Base-by-base conservation (phyloP, 441 rosid genomes). In the Macaranga tanarius region DNA sequence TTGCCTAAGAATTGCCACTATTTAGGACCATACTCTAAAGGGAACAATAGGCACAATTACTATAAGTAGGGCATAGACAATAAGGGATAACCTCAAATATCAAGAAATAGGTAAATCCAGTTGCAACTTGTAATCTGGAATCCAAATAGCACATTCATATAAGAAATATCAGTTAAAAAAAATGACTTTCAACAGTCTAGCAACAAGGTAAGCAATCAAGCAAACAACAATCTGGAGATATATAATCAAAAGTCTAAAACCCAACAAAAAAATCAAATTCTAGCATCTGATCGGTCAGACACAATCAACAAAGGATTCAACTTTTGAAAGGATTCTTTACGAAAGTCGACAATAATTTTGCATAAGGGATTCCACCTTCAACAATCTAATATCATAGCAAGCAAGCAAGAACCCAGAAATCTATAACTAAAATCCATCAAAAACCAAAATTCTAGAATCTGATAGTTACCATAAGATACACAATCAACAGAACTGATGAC, bases 381-480 rank as follows among this genome's bases (percentile, higher is more conserved):
- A 34, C 40, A 34, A 67, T 62, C 67, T 40, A 70, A 59, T 4
- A 74, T 51, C 34, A 40, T 44, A 61, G 58, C 54, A 64, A 52
- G 28, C 31, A 34, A 34, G 40, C 51, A 62, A 74, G 6, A 65
- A 56, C 17, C 44, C 31, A 31, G 7, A 47, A 67, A 56, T 19
- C 23, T 31, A n/a, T n/a, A 11, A 48, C 38, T 51, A 34, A n/a
- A 65, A 73, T 26, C 66, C 60, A 75, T 64, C 22, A 72, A 60
- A 62, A 42, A 45, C 31, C 12, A 22, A 71, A 70, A 71, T 73
- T 79, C 44, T 22, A 62, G 44, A 64, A 75, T 55, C 47, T 61
- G 72, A 75, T 58, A 67, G 64, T 65, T 15, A 5, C 25, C 47
- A 44, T 16, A 16, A 51, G 73, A 58, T 69, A 42, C 38, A 69